Evolutionary conservation across 2,329 filamentous ascomycete species (phyloP), one percentile per base, ranked within the genome.

Genomic region (Nigrospora oryzae): DNA sequence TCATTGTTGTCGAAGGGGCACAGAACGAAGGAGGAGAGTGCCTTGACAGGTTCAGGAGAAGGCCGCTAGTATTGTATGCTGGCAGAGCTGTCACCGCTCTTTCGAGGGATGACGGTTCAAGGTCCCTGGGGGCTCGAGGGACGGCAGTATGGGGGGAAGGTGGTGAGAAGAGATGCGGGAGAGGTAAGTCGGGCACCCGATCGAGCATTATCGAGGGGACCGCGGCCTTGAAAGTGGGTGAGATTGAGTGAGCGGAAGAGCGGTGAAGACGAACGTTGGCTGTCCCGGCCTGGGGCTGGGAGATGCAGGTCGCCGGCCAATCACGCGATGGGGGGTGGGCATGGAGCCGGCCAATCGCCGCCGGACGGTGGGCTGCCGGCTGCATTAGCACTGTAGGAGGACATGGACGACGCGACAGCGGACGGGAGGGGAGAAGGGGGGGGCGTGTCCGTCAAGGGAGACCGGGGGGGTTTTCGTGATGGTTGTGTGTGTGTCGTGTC

Each of bases 31-130:
- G 61, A 56, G 55, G 58, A 53, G 53, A 53, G 46, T 58, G 46
- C 53, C 56, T 53, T 55, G 57, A 59, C 35, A 57, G 62, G 59
- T 63, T 59, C 61, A 60, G 57, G 59, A 63, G 58, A 57, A 53
- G 51, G 53, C 59, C 60, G 68, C 65, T 67, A 67, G 66, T 70
- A 70, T 70, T 72, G 68, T 71, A 64, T 54, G 55, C 55, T 56
- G 57, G 57, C 68, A 56, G 54, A 55, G 53, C 47, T 54, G 67
- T 68, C 67, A 70, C 67, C 67, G 67, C 66, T 70, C 64, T 69
- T 70, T 69, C 59, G 57, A 38, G 28, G 36, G 31, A 36, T 36
- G 40, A 48, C 43, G 46, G 43, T 48, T 42, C 40, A 39, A 44
- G 15, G 44, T 30, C 46, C 44, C 46, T 44, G 40, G 46, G 46